Base-by-base conservation (phyloP, 2,329 filamentous ascomycete genomes). In the Phialophora expanda region DNA sequence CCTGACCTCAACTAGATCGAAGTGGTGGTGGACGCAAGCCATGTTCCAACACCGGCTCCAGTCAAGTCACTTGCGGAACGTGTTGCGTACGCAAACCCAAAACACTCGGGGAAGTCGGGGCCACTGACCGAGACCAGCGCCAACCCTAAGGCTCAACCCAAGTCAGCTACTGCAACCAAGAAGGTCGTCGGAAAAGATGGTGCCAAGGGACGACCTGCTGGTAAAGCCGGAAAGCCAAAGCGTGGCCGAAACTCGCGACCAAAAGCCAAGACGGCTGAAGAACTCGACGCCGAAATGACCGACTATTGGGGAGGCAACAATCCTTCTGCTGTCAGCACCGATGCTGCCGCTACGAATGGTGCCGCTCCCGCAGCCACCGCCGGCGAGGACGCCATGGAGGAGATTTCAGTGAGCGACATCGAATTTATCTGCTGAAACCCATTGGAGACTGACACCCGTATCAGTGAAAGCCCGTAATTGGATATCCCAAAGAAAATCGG, bases 261-360 rank as follows among this genome's bases (percentile, higher is more conserved):
- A 84, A 96, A 87, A 80, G 81, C 84, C 82, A 98, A 98, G 90
- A 96, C 93, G 0, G 88, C 90, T 1, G 94, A 97, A 77, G 93
- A 99, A 82, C 88, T 99, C 28, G 95, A 99, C 78, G 93, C 92
- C 4, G 95, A 99, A 79, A 99, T 99, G 95, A 89, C 88, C 22
- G 95, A 98, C 79, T 99, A 99, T 82, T 98, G 96, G 77, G 87
- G 84, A 61, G 76, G 77, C 32, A 80, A 76, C 56, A 76, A 78
- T 44, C 73, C 72, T 58, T 76, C 80, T 70, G 80, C 79, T 60
- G 82, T 82, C 71, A 70, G 73, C 60, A 78, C 77, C 12, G 79
- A 77, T 66, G 81, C 81, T 64, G 76, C 80, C 51, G 82, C 80
- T 67, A 44, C 38, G 38, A 81, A 80, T 53, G 80, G 81, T 68